Conservation (phyloP, 768 basidiomycete genomes). For the Suillus discolor region DNA sequence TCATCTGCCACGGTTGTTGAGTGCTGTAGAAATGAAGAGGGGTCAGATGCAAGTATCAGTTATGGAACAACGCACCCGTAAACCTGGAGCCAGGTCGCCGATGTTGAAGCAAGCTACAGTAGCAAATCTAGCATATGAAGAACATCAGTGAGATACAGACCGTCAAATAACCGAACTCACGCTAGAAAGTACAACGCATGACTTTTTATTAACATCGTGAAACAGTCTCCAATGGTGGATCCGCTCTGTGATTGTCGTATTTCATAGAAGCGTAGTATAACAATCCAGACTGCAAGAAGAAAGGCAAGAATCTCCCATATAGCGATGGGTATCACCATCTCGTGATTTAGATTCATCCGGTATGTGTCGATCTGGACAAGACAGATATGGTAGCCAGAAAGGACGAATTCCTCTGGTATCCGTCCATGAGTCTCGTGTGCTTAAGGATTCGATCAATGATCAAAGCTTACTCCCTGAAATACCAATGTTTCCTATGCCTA, state of each 20-base stretch:
- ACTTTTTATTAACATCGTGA: neutral
- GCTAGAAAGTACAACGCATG: neutral
- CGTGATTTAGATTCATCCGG: neutral
- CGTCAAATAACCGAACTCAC: neutral
- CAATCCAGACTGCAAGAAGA: neutral
- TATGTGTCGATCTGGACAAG: neutral
- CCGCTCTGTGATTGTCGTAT: neutral
- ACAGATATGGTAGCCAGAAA: neutral
- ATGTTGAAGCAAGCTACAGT: neutral
- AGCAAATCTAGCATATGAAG: neutral
- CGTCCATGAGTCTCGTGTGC: neutral
- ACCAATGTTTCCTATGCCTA: neutral
- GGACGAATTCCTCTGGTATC: neutral
- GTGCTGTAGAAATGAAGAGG: neutral
- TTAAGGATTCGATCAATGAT: neutral
- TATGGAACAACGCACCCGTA: neutral
- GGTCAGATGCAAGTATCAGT: neutral
- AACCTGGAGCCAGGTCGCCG: neutral
- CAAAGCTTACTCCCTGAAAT: neutral
- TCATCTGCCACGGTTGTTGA: neutral
- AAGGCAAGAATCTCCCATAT: neutral
- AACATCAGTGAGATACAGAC: neutral
- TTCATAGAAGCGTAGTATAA: neutral
- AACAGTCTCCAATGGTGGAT: neutral
- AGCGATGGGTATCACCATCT: neutral